phyloP scores from a whole-genome alignment of 352 stramenopile genomes.

The Phytophthora cajani region DNA sequence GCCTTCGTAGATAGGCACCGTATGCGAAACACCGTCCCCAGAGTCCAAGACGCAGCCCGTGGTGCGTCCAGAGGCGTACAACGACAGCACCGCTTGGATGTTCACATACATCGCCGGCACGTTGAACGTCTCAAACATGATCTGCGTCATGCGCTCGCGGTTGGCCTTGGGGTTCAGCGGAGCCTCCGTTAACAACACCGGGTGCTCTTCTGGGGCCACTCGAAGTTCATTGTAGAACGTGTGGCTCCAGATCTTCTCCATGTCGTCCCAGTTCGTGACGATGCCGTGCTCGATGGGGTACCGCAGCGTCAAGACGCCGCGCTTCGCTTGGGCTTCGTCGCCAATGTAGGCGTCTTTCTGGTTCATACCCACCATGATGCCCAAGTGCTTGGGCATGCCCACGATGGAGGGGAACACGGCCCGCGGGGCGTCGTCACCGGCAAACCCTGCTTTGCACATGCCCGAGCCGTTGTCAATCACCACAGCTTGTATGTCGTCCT shows the following conservation, averaged over 20 bases:
- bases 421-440: slow-evolving; percentile 72
- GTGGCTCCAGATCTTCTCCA: slow-evolving; percentile 99
- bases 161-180: slow-evolving; percentile 95
- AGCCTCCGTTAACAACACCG: slow-evolving; percentile 94
- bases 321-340: slow-evolving; percentile 94
- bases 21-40: slow-evolving; percentile 95
- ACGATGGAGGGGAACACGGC: slow-evolving; percentile 80
- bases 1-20: slow-evolving; percentile 95
- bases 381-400: slow-evolving; percentile 93
- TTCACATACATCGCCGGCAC: slow-evolving; percentile 96
- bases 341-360: slow-evolving; percentile 95
- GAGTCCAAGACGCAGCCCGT: slow-evolving; percentile 97
- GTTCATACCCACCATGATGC: slow-evolving; percentile 98
- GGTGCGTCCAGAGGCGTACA: slow-evolving; percentile 96
- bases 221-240: slow-evolving; percentile 99
- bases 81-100: slow-evolving; percentile 93
- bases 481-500: slow-evolving; percentile 56
- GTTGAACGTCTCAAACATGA: slow-evolving; percentile 98
- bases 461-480: slow-evolving; percentile 62
- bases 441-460: slow-evolving; percentile 78
- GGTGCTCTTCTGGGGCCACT: slow-evolving; percentile 96
- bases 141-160: slow-evolving; percentile 94
- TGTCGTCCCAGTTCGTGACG: slow-evolving; percentile 99
- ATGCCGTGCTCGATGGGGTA: slow-evolving; percentile 99
- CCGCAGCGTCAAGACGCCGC: slow-evolving; percentile 93